Evolutionary conservation across 2,329 filamentous ascomycete genomes (phyloP), one percentile per base, ranked within the genome.

Genomic region (Chaetomium olivaceum): DNA sequence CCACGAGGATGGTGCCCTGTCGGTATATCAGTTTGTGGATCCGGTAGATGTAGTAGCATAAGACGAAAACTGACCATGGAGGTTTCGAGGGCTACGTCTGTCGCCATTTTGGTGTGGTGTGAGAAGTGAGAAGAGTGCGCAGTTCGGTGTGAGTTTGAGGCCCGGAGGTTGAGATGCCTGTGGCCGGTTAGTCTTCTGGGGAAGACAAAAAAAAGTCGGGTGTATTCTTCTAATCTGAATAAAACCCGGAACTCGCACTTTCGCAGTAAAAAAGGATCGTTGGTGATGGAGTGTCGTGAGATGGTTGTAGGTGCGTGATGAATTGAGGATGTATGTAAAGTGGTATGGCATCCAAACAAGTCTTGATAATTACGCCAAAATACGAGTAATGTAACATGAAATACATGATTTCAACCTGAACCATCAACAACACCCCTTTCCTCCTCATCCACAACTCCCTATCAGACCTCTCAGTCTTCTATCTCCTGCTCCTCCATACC

Each of bases 1-100:
- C 95, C 69, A 98, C 79, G 66, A 86, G 87, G 76, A 99, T 90
- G 55, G 86, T 85, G 77, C 95, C 93, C 93, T 96, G 71, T 2
- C 21, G 25, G 12, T 50, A 27, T 9, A 46, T 48, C 5, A 48
- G 19, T 25, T 51, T 1, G 12, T 39, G 43, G 33, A 19, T 57
- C 1, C 2, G 31, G 36, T 23, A 58, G n/a, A 5, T 43, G 29
- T 29, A 33, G 63, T 33, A 12, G 27, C 61, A 48, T 59, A 23
- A 4, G 2, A 5, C 33, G 14, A 25, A 11, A n/a, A 23, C 16
- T 25, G 56, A 52, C 46, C 57, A 71, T 71, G 39, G 69, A 61
- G 56, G 94, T 97, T 71, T 96, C 91, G 60, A 97, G 85, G 11
- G 88, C 81, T 66, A 97, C 86, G 72, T 91, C 88, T 66, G 90